These are phyloP conservation scores for Thermochaetoides thermophila DNA, from an alignment of 495 filamentous ascomycete genomes.

Conservation along the genomic window DNA sequence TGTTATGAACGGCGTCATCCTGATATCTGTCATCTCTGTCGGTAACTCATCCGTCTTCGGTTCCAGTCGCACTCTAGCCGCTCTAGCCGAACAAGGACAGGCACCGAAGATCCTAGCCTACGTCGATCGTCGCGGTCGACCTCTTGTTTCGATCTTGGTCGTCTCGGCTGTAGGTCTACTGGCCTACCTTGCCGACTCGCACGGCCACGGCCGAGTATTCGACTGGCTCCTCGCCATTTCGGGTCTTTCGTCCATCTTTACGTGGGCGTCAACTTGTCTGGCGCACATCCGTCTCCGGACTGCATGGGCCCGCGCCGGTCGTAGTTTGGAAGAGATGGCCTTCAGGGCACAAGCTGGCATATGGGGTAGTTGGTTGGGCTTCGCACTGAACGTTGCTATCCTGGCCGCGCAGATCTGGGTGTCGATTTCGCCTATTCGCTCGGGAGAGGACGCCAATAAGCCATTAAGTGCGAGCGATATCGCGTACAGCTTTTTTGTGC, in stretches of 20 bases:
- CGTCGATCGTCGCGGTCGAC: slow-evolving; percentile 72
- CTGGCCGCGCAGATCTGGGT: slow-evolving; percentile 86
- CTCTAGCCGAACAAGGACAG: slow-evolving; percentile 73
- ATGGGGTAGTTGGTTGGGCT: slow-evolving; percentile 71
- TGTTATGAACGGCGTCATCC: slow-evolving; percentile 84
- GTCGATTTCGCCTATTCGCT: slow-evolving; percentile 54
- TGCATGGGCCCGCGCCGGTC: slow-evolving; percentile 59
- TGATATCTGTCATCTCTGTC: slow-evolving; percentile 77
- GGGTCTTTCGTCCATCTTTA: slow-evolving; percentile 80
- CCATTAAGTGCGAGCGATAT: slow-evolving; percentile 23
- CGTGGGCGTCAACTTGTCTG: slow-evolving; percentile 82
- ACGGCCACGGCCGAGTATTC: slow-evolving; percentile 48
- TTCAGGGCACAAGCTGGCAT: slow-evolving; percentile 73
- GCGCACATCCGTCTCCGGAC: slow-evolving; percentile 82
- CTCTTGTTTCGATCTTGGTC: slow-evolving; percentile 54
- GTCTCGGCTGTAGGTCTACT: slow-evolving; percentile 61
- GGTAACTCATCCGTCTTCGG: slow-evolving; percentile 84
- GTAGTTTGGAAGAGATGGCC: slow-evolving; percentile 62
- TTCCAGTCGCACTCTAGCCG: slow-evolving; percentile 73
- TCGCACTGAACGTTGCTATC: slow-evolving; percentile 63
- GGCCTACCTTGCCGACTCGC: slow-evolving; percentile 57
- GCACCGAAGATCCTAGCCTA: slow-evolving; percentile 65
- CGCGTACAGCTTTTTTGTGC: slow-evolving; percentile 53
- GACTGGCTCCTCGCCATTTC: slow-evolving; percentile 84
- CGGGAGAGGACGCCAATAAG: neutral